A percentile compares a stretch with the other conserved stretches of the same genome.
Conservation (phyloP, 129 eudicot species). For the Centella asiatica region DNA sequence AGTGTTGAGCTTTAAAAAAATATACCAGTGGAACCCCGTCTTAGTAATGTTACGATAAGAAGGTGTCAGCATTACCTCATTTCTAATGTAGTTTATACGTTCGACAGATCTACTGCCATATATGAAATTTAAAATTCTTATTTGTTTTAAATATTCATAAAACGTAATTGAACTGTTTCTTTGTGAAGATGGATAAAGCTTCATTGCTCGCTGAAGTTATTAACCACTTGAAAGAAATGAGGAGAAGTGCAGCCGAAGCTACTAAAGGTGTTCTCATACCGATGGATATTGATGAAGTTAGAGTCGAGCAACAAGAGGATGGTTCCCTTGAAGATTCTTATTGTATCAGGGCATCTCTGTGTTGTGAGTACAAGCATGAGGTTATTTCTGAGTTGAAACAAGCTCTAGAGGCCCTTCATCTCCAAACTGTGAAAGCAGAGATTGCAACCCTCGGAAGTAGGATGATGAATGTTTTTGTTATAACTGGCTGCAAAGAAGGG, state of each 20-base stretch:
- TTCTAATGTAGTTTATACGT: neutral
- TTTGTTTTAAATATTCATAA: neutral
- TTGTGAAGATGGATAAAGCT: conserved; percentile 82
- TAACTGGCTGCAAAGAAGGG: conserved; percentile 42
- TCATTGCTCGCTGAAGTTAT: conserved; percentile 72
- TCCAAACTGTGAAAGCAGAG: conserved; percentile 50
- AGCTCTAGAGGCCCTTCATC: conserved; percentile 54
- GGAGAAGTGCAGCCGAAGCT: conserved; percentile 41
- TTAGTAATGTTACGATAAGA: neutral
- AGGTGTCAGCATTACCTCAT: neutral
- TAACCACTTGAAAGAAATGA: conserved; percentile 41
- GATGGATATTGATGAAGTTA: conserved; percentile 64
- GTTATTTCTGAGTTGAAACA: conserved; percentile 50
- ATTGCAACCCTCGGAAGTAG: conserved; percentile 71
- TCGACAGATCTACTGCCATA: neutral
- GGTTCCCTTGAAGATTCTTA: conserved; percentile 20
- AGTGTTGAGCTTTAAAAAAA: neutral
- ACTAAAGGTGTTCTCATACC: conserved; percentile 64
- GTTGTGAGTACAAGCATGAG: conserved; percentile 71
- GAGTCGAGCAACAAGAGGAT: conserved; percentile 50
- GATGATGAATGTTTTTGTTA: conserved; percentile 53
- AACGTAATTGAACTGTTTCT: conserved; percentile 14
- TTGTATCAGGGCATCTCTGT: conserved; percentile 56
- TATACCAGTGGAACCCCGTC: neutral
- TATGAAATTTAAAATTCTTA: neutral